A percentile compares a stretch with the other conserved stretches of the same genome.
Conservation (phyloP, 805 yeast species). For the Candida qinlingensis region DNA sequence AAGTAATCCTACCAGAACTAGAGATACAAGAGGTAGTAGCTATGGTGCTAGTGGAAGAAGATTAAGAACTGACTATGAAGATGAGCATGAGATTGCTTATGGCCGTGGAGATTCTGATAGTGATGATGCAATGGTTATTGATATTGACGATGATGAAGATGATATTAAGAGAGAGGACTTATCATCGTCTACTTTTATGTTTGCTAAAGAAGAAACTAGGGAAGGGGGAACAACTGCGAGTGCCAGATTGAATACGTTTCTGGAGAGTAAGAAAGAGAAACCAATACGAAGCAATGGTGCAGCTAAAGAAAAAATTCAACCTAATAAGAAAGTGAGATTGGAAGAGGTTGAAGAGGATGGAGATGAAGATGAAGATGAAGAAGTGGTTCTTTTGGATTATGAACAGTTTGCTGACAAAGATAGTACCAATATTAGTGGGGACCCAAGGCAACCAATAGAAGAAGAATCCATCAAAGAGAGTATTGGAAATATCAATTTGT, state of each 20-base stretch:
- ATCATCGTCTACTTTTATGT: no score
- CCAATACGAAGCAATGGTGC: not conserved
- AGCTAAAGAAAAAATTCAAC: not conserved
- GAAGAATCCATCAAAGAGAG: not conserved
- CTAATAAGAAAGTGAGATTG: not conserved
- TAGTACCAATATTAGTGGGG: no score
- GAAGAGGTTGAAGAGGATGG: not conserved
- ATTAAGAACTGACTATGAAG: not conserved
- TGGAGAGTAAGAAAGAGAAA: not conserved
- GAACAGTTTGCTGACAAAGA: not conserved
- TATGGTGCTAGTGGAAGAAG: not conserved
- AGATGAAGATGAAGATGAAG: not conserved
- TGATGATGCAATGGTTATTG: not conserved
- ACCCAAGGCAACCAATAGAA: not conserved
- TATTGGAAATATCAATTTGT: not conserved
- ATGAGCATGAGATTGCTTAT: not conserved
- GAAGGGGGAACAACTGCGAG: no score
- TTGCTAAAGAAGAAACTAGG: no score
- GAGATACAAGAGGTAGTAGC: no score
- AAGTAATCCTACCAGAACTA: no score
- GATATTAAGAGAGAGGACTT: not conserved
- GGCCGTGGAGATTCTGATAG: not conserved
- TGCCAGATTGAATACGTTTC: not conserved
- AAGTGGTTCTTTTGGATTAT: not conserved
- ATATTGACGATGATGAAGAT: not conserved